Evolutionary conservation across 2,329 filamentous ascomycete species (phyloP), one percentile per base, ranked within the genome.

Genomic region (Pseudopithomyces chartarum): DNA sequence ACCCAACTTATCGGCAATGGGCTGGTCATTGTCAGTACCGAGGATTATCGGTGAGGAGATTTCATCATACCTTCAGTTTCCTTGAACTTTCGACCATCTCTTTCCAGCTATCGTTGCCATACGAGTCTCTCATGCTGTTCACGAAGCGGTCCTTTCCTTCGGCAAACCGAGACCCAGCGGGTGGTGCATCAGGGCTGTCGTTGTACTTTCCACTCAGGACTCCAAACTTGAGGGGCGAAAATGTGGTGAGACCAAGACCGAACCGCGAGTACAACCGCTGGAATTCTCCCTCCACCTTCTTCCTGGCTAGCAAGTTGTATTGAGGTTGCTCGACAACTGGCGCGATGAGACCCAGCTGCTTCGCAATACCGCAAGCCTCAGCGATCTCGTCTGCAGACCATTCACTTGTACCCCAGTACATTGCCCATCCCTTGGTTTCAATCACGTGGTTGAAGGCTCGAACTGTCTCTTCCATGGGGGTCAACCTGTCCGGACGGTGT

Each of bases 371-470:
- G n/a, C 75, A 70, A 2, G 85, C 85, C 70, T 86, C 83, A 51
- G 78, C 81, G 69, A 87, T 86, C 73, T 87, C 83, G n/a, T 75
- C 73, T 2, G 85, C 83, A 42, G 71, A 78, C 85, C 85, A 87
- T 69, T 87, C 84, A 1, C 78, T 81, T 0, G 85, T 87, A 49
- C 85, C 84, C 84, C 84, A 87, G 76, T 87, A 87, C 64, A 90
- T 84, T 2, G 86, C 86, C 78, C 89, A 86, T 57, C 88, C 88
- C 2, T 81, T 82, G 2, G 80, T 81, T 70, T 87, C 81, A 68
- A 91, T 89, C 47, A 90, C 76, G 73, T 90, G 82, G 78, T 90
- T 90, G 79, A 91, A 90, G 39, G 85, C 87, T 50, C 87, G 85
- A 29, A 90, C 87, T 0, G 84, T 86, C 76, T 90, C 88, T 71